Evolutionary conservation across 352 stramenopile species (phyloP), one percentile per base, ranked within the genome.

Genomic region (Phytophthora quininea): DNA sequence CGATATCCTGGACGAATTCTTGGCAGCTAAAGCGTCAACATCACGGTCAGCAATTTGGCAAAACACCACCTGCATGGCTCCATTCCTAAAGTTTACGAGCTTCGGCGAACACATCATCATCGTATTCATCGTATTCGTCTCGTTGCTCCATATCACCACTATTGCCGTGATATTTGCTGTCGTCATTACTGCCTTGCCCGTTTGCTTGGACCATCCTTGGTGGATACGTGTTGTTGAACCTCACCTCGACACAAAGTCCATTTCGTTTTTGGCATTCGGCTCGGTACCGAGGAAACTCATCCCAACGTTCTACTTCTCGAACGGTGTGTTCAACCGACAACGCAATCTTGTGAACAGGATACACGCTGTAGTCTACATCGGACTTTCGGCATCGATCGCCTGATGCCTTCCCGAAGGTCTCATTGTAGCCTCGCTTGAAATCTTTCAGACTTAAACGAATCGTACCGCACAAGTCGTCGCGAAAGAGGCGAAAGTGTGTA

Each of bases 401-500:
- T 37, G 69, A 32, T 24, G 5, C 10, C 35, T 71, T 58, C 0
- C 19, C 53, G 33, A 24, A 6, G 3, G 35, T 61, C 33, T 38
- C 49, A 15, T 11, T 27, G 1, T 80, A 54, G 31, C 67, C 61
- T 12, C 67, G 40, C 27, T 57, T 30, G 27, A 83, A 52, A 50
- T 80, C 62, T 29, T 79, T 72, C 6, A 83, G 48, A 24, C 60
- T 70, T 24, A 63, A 62, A 6, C 75, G 72, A 55, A 79, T 67
- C 0, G 61, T 76, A 6, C 60, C 40, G 43, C 69, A 80, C 47
- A 80, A 69, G 40, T 83, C 75, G 59, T 83, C 75, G 38, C 72
- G 65, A 59, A 77, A 79, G 9, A 83, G 57, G 19, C 75, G 72
- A 62, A 83, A 83, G 38, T 83, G 75, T 3, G 72, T 80, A 38